Conservation (phyloP, 306 rosid species). For the Lagenaria siceraria region DNA sequence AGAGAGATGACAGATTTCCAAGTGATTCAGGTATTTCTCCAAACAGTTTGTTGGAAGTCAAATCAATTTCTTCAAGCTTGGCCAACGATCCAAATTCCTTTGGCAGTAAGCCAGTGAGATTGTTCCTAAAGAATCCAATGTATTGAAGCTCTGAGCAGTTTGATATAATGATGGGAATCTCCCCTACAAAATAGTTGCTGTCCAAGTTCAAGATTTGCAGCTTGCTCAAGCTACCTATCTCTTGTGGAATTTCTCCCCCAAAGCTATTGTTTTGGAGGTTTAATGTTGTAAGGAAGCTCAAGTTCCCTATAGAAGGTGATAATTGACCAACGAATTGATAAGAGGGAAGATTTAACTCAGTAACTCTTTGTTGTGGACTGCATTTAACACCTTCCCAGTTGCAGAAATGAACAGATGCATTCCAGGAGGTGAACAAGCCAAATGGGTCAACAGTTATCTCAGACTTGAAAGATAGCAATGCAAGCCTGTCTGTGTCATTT, state of each 20-base stretch:
- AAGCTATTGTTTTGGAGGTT: conserved; percentile 12
- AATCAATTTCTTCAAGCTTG: neutral
- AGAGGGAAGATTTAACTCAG: neutral
- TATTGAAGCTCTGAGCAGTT: conserved; percentile 6
- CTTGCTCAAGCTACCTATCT: conserved; percentile 10
- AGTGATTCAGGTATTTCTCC: conserved; percentile 16
- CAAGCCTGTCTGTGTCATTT: neutral
- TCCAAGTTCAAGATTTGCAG: neutral
- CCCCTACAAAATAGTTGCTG: conserved; percentile 13
- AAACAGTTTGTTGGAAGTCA: neutral
- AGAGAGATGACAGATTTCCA: conserved; percentile 15
- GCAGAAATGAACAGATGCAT: conserved; percentile 13
- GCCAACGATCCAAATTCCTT: neutral
- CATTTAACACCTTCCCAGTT: conserved; percentile 18
- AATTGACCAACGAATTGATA: neutral
- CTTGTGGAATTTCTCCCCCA: conserved; percentile 5
- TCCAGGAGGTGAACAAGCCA: conserved; percentile 14
- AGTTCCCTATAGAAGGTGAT: conserved; percentile 12
- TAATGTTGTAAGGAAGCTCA: conserved; percentile 10
- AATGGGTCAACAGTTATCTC: neutral
- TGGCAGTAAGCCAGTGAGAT: conserved; percentile 5
- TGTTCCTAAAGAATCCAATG: neutral
- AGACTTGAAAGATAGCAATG: conserved; percentile 16
- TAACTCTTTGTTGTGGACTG: conserved; percentile 12
- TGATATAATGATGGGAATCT: conserved; percentile 6